Base-by-base conservation (phyloP, 768 basidiomycete genomes). In the Pilatotrama ljubarskyi region DNA sequence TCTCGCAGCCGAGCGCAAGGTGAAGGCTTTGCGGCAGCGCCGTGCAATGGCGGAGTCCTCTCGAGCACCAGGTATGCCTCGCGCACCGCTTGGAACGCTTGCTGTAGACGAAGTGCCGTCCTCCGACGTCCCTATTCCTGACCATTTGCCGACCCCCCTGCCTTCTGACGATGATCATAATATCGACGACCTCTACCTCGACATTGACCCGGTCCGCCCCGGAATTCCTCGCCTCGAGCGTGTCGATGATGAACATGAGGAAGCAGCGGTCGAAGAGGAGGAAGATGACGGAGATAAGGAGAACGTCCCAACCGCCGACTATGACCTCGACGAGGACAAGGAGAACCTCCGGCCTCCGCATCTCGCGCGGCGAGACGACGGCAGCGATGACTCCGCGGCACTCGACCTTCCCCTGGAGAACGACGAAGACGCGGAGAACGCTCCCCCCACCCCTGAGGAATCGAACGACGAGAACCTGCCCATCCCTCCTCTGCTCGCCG, bases 181-280 rank as follows among this genome's bases (percentile, higher is more conserved):
- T 13, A 61, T 65, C 51, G 66, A 69, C 51, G 67, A 71, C 44
- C 61, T 69, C 38, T 71, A 69, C 48, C 32, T 62, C 14, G 66
- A 68, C 35, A 49, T 64, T 17, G 64, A 59, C 51, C 63, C 58
- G 7, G 44, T 43, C 2, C 61, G 43, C 6, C 37, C 50, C 13
- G 37, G 38, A 4, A 48, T 40, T 2, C 25, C 59, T 5, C 49
- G 51, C 18, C 2, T 37, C 1, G 46, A 49, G 36, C 56, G 29
- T 13, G 24, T 17, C 15, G 58, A 56, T 4, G 54, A 55, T 3
- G 51, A 55, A 4, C 32, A 32, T 2, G 54, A 63, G 5, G 52
- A 36, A 5, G 54, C 43, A 14, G 55, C 52, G 6, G 14, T 14
- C 3, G 57, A 40, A 11, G 57, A 49, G 14, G 52, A 55, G 22